phyloP scores from a whole-genome alignment of 1,284 basidiomycete species.

The Puccinia polysora region DNA sequence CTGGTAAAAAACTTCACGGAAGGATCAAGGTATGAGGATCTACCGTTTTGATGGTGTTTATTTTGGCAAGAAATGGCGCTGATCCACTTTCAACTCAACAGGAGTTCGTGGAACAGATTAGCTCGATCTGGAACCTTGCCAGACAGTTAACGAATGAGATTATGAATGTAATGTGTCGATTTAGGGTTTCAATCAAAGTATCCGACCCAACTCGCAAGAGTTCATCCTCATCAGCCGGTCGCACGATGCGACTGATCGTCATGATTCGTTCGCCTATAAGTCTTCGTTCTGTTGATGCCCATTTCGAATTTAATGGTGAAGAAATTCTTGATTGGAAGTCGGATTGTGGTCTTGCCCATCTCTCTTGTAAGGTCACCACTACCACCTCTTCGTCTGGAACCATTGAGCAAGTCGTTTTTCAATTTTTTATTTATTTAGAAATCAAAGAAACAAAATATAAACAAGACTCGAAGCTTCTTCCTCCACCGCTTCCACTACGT shows the following conservation, averaged over 20 bases:
- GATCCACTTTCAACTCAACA: not conserved
- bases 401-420: no score
- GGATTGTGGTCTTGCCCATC: not conserved
- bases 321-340: constrained; percentile 19
- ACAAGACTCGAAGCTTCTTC: no score
- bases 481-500: no score
- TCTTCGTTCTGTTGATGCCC: not conserved
- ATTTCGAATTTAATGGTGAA: constrained; percentile 32
- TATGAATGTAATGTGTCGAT: constrained; percentile 4
- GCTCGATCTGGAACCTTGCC: constrained; percentile 35
- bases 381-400: not conserved
- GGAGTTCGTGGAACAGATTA: constrained; percentile 37
- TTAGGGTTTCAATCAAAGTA: not conserved
- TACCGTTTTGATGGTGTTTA: not conserved
- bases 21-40: constrained; percentile 15
- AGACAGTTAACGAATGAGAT: constrained; percentile 23
- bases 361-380: constrained; percentile 19
- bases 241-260: constrained; percentile 12
- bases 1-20: not conserved
- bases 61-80: not conserved
- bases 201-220: not conserved
- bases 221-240: not conserved
- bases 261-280: not conserved
- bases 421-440: no score
- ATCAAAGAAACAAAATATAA: no score